phyloP scores from a whole-genome alignment of 2,329 filamentous ascomycete species.

The Colletotrichum kahawae region DNA sequence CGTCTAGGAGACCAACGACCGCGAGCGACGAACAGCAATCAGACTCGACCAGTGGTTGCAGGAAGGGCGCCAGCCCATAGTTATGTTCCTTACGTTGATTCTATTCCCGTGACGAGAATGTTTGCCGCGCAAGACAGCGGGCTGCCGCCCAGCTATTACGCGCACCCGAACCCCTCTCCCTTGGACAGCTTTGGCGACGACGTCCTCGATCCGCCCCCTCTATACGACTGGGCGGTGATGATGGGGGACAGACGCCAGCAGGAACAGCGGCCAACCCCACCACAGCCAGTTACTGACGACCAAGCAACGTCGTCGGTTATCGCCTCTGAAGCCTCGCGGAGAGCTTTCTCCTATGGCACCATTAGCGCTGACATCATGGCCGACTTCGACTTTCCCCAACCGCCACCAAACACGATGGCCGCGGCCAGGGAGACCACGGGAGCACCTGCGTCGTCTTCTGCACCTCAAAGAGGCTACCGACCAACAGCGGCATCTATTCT shows the following conservation, averaged over 20 bases:
- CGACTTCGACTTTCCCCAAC: slow-evolving; percentile 7
- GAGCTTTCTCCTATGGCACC: slow-evolving; percentile 8
- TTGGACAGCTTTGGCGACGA: slow-evolving; percentile 36
- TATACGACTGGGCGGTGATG: slow-evolving; percentile 32
- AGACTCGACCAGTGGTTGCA: not conserved
- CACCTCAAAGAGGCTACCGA: not conserved
- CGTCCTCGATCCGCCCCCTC: slow-evolving; percentile 30
- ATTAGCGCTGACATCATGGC: slow-evolving; percentile 20
- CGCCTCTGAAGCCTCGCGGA: not conserved
- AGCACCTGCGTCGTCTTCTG: not conserved
- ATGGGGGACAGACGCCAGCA: slow-evolving; percentile 4
- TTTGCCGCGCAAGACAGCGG: slow-evolving; percentile 22
- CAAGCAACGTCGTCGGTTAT: not conserved
- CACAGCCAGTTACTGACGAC: not conserved
- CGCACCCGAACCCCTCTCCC: slow-evolving; percentile 33
- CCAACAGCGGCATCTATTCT: slow-evolving; percentile 21
- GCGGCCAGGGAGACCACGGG: not conserved
- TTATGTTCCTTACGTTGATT: slow-evolving; percentile 29
- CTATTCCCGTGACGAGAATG: slow-evolving; percentile 31
- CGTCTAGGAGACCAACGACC: not conserved
- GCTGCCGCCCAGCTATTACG: slow-evolving; percentile 28
- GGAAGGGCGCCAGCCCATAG: slow-evolving; percentile 8
- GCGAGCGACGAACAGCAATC: not conserved
- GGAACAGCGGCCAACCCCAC: not conserved
- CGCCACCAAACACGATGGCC: not conserved